These are phyloP conservation scores for Taxawa tesnikishii DNA, from an alignment of 2,329 filamentous ascomycete genomes.

Conservation along the genomic window DNA sequence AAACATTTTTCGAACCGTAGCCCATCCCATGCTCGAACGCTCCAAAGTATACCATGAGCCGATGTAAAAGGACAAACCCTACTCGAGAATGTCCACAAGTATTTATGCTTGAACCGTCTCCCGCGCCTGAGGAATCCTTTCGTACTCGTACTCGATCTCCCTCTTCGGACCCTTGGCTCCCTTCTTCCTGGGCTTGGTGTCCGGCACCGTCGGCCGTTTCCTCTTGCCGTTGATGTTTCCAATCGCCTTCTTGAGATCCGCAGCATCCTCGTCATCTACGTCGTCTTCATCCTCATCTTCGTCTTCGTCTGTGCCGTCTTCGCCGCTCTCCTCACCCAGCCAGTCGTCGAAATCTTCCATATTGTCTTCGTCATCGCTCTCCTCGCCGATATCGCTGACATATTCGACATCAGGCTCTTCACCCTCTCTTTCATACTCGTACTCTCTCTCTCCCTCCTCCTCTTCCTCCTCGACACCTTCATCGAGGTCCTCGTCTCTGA, in stretches of 20 bases:
- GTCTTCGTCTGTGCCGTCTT: constrained; percentile 45
- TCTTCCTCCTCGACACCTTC: constrained; percentile 69
- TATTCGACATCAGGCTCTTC: constrained; percentile 66
- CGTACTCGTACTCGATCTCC: constrained; percentile 70
- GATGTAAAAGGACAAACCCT: too few species aligned
- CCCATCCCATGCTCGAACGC: too few species aligned
- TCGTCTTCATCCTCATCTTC: constrained; percentile 42
- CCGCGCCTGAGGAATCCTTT: constrained; percentile 44
- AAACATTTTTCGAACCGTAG: too few species aligned
- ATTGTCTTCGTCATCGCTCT: constrained; percentile 60
- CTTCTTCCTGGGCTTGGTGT: constrained; percentile 47
- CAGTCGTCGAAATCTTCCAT: constrained; percentile 93
- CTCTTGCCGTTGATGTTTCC: constrained; percentile 45
- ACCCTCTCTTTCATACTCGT: constrained; percentile 51
- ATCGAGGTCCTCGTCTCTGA: constrained; percentile 77
- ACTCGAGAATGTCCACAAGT: too few species aligned
- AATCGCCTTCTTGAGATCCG: constrained; percentile 44
- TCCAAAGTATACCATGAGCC: too few species aligned
- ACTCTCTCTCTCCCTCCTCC: constrained; percentile 40
- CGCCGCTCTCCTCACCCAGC: constrained; percentile 50
- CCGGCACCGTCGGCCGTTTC: constrained; percentile 39
- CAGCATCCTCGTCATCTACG: constrained; percentile 40
- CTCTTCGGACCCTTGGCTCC: constrained; percentile 45
- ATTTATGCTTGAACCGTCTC: constrained; percentile 19
- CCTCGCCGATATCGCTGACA: constrained; percentile 76